These are phyloP conservation scores for Afroboletus lepidellus DNA, from an alignment of 1,284 basidiomycete species.

Conservation along the genomic window DNA sequence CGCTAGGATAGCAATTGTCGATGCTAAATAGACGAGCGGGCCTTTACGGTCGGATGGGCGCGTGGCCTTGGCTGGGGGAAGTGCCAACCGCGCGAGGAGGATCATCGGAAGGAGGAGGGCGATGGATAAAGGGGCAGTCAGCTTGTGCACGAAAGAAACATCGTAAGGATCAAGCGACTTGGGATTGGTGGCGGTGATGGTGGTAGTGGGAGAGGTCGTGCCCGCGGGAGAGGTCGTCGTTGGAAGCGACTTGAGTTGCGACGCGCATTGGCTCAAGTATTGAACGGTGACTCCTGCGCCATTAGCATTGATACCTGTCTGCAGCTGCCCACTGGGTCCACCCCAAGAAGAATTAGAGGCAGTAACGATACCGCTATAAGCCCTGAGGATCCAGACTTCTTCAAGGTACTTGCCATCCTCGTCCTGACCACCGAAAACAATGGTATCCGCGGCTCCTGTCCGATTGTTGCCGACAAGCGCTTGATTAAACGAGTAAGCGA, in stretches of 20 bases:
- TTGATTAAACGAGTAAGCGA: conserved; percentile 52
- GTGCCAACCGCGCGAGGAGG: conserved; percentile 52
- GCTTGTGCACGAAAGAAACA: conserved; percentile 62
- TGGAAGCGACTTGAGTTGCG: conserved; percentile 32
- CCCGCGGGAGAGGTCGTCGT: conserved; percentile 26
- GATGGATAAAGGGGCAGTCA: conserved; percentile 62
- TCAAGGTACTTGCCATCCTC: conserved; percentile 60
- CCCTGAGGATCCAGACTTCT: conserved; percentile 74
- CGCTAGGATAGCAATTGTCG: conserved; percentile 45
- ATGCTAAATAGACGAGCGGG: conserved; percentile 38
- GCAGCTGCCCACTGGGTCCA: conserved; percentile 57
- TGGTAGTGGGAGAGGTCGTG: conserved; percentile 20
- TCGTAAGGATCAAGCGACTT: conserved; percentile 39
- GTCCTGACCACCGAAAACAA: conserved; percentile 77
- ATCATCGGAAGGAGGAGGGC: conserved; percentile 54
- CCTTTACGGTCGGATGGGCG: conserved; percentile 25
- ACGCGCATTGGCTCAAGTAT: conserved; percentile 61
- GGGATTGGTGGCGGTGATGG: conserved; percentile 22
- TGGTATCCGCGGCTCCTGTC: conserved; percentile 59
- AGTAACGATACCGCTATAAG: conserved; percentile 59
- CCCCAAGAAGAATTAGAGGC: conserved; percentile 60
- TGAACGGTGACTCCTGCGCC: conserved; percentile 65
- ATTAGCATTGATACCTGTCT: conserved; percentile 58
- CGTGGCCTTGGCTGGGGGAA: conserved; percentile 38
- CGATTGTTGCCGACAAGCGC: conserved; percentile 57